Percentiles rank a stretch among this genome's conserved stretches.
Conservation (phyloP, 164 flowering plant genomes). For the Magnolia sinica region DNA sequence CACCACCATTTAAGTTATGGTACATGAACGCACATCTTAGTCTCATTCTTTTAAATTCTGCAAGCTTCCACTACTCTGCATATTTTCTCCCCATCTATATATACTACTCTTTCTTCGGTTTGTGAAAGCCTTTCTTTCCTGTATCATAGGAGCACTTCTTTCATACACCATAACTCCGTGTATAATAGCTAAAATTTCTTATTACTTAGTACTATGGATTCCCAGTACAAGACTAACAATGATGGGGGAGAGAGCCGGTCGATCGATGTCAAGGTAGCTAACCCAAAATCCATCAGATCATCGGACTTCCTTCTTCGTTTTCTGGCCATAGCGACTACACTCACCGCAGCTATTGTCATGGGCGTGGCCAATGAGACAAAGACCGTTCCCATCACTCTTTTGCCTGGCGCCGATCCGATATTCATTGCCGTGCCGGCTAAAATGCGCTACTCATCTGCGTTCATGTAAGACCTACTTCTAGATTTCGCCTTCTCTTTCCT, state of each 20-base stretch:
- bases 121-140: no score
- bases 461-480: conserved; percentile 27
- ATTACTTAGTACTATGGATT: background rate
- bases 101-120: no score
- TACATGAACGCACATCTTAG: no score
- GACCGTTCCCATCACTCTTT: conserved; percentile 8
- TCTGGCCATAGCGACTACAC: conserved; percentile 16
- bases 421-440: conserved; percentile 34
- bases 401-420: conserved; percentile 21
- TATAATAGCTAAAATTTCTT: no score
- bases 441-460: conserved; percentile 32
- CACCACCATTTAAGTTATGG: no score
- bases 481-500: background rate
- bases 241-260: background rate
- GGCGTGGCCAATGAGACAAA: conserved; percentile 28
- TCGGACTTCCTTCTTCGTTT: conserved; percentile 22
- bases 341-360: conserved; percentile 23
- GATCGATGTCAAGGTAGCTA: conserved; percentile 20
- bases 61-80: no score
- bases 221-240: background rate
- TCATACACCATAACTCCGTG: no score
- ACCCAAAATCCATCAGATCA: conserved; percentile 12
- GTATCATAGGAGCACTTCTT: no score
- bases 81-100: no score
- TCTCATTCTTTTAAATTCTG: no score